phyloP scores from a whole-genome alignment of 2,329 filamentous ascomycete genomes.

The Diaporthe ilicicola region DNA sequence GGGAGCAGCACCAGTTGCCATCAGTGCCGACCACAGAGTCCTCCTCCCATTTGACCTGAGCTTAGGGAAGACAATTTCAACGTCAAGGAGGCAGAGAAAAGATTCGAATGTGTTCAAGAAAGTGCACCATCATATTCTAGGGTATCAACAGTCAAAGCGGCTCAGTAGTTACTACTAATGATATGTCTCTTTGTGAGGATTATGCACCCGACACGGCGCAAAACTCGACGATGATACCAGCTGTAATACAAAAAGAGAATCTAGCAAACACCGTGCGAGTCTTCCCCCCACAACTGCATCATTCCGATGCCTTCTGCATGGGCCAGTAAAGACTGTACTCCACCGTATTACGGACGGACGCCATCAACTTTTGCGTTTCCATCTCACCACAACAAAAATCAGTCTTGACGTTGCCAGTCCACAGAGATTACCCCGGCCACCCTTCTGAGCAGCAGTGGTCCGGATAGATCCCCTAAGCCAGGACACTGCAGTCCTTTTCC shows the following conservation, averaged over 20 bases:
- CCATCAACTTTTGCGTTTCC: background rate
- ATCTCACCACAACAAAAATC: background rate
- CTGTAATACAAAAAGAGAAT: background rate
- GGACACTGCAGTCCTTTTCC: background rate
- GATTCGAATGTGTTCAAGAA: too few species aligned
- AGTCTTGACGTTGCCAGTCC: background rate
- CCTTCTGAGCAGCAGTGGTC: background rate
- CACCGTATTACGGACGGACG: background rate
- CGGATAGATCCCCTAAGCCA: too few species aligned
- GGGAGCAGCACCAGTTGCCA: background rate
- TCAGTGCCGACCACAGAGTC: fast-evolving
- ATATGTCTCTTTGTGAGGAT: background rate
- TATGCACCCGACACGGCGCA: background rate
- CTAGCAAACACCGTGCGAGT: background rate
- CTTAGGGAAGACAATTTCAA: background rate
- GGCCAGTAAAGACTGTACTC: slow-evolving; percentile 21
- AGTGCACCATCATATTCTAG: background rate
- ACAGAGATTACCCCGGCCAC: background rate
- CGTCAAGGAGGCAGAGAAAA: background rate
- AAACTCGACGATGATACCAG: background rate
- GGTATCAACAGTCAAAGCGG: background rate
- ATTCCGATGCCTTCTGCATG: background rate
- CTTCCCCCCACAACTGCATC: background rate
- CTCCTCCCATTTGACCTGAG: too few species aligned
- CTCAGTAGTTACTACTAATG: background rate